Conservation (phyloP, 495 filamentous ascomycete genomes). For the Tuber microsphaerosporum region DNA sequence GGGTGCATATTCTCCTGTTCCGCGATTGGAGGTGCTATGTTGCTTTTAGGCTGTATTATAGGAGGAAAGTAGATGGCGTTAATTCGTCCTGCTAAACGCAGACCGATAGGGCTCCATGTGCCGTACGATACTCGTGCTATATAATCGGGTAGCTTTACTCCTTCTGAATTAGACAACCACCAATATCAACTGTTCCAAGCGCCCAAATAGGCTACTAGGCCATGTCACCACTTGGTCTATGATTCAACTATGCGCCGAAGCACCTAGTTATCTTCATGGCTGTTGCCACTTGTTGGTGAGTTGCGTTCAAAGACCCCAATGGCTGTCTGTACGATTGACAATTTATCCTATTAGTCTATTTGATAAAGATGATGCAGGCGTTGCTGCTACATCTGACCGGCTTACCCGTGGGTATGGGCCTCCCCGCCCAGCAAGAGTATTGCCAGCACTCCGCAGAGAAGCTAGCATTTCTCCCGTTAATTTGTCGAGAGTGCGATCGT, state of each 20-base stretch:
- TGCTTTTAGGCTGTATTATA: too few species aligned
- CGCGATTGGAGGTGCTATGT: too few species aligned
- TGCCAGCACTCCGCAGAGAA: background rate
- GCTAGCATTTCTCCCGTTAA: background rate
- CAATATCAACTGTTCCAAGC: background rate
- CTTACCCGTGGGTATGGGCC: background rate
- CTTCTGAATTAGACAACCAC: background rate
- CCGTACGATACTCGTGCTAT: too few species aligned
- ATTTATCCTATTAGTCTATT: background rate
- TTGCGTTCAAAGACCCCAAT: background rate
- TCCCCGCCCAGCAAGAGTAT: background rate
- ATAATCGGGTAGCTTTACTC: background rate
- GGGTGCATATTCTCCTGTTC: too few species aligned
- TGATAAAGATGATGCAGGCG: background rate
- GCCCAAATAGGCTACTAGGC: background rate
- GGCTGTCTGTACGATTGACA: background rate
- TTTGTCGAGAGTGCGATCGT: background rate
- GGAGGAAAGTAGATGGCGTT: too few species aligned
- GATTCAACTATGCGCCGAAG: background rate
- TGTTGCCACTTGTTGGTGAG: background rate
- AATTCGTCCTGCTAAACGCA: too few species aligned
- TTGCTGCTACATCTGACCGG: background rate
- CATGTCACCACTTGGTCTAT: background rate
- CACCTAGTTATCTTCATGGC: background rate
- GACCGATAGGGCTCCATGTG: too few species aligned